Evolutionary conservation across 345 rosid species (phyloP).

Genomic region (rapeseed (Brassica napus)): DNA sequence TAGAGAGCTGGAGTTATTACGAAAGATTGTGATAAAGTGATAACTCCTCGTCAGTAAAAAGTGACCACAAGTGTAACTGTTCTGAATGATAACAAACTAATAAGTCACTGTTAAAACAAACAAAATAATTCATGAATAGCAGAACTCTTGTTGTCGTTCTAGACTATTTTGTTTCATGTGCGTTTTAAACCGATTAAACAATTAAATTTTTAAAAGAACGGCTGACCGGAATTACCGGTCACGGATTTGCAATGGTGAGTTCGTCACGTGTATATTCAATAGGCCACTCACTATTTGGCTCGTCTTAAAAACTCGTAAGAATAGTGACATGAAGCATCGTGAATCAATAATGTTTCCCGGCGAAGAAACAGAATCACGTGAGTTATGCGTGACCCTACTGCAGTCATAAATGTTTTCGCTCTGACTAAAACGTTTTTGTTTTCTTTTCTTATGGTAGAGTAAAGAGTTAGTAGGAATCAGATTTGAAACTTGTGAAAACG

Average conservation of each 20-base stretch:
- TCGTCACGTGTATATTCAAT: slow-evolving; percentile 20
- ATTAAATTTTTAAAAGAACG: neutral
- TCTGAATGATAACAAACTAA: neutral
- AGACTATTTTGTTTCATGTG: slow-evolving; percentile 22
- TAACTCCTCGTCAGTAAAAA: neutral
- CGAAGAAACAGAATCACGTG: slow-evolving; percentile 35
- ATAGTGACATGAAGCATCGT: slow-evolving; percentile 17
- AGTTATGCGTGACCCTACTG: slow-evolving; percentile 28
- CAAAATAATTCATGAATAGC: neutral
- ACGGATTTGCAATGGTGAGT: neutral
- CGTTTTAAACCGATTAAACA: neutral
- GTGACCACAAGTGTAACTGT: neutral
- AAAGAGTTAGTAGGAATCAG: neutral
- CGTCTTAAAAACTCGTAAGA: neutral
- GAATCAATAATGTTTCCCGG: slow-evolving; percentile 20
- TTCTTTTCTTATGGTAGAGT: neutral
- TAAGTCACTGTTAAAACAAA: slow-evolving; percentile 1
- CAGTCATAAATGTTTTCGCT: neutral
- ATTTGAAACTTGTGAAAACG: neutral
- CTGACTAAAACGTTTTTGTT: slow-evolving; percentile 11
- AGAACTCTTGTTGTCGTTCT: neutral
- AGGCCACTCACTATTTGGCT: neutral
- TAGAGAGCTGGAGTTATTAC: neutral
- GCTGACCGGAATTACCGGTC: slow-evolving; percentile 36
- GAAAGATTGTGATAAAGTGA: neutral